Evolutionary conservation across 495 filamentous ascomycete genomes (phyloP), one percentile per base, ranked within the genome.

Genomic region (Aspergillus hancockii): DNA sequence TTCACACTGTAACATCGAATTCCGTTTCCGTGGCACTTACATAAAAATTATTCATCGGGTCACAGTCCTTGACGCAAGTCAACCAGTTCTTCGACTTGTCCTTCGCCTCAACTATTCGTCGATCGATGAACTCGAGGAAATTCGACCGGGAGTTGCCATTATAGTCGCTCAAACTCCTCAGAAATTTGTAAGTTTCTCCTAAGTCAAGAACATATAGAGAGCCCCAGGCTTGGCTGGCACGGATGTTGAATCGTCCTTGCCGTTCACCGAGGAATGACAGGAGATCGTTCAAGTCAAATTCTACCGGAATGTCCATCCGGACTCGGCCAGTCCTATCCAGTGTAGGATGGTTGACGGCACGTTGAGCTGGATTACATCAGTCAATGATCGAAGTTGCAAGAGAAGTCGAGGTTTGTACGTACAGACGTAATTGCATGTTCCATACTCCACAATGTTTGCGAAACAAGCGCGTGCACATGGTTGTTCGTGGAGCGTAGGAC

Each of bases 351-450:
- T 80, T 80, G 53, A 79, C 70, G 57, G 75, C 72, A 66, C 73
- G 74, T 79, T 81, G 79, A 49, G 78, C 78, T 80, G 25, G 13
- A 45, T 16, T 6, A 4, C 31, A 59, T 76, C 49, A 76, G 71
- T 47, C 56, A 40, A 45, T 34, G 32, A 16, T 40, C 4, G 38
- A 28, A 8, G n/a, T 51, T 21, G 30, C 6, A 40, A 55, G 53
- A 12, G 4, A 7, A 18, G n/a, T 12, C 16, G 40, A 22, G 2
- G 13, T 13, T 13, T 40, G 13, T 40, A 62, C 76, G 40, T 67
- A 80, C 78, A 81, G 52, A 81, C 75, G 55, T 79, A 79, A 52
- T 81, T 81, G 67, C 77, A 80, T 3, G 76, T 79, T 55, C 75
- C 79, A 52, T 75, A 77, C 63, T 80, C 77, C n/a, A 81, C 78